Conservation (phyloP, 192 early-diverging fungal species). For the Linnemannia elongata region DNA sequence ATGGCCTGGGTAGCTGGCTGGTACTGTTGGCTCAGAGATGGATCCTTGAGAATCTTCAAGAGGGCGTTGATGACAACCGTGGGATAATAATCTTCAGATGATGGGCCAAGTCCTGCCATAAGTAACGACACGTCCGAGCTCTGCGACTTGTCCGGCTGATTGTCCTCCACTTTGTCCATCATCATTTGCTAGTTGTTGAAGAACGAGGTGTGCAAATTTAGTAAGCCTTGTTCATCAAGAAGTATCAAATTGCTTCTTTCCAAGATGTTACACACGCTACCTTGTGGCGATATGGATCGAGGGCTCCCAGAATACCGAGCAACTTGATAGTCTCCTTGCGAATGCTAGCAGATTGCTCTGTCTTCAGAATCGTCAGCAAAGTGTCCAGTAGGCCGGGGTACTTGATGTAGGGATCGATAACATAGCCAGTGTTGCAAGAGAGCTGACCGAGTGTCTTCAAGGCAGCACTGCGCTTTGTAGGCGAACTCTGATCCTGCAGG, state of each 20-base stretch:
- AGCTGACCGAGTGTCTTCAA: slow-evolving; percentile 89
- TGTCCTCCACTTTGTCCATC: slow-evolving; percentile 63
- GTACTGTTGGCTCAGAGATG: slow-evolving; percentile 85
- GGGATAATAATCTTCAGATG: slow-evolving; percentile 92
- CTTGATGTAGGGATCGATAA: slow-evolving; percentile 90
- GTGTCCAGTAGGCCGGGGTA: slow-evolving; percentile 88
- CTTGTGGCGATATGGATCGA: slow-evolving; percentile 90
- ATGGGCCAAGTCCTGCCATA: slow-evolving; percentile 80
- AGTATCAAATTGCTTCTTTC: too few species aligned
- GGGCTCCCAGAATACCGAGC: slow-evolving; percentile 93
- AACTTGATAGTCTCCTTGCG: slow-evolving; percentile 89
- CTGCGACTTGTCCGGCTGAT: slow-evolving; percentile 63
- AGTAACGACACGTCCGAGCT: slow-evolving; percentile 68
- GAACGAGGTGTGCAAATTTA: not conserved
- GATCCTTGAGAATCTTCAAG: slow-evolving; percentile 90
- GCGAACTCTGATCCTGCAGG: slow-evolving; percentile 88
- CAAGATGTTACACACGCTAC: slow-evolving; percentile 27
- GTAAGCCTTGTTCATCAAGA: not conserved
- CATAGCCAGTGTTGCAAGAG: slow-evolving; percentile 87
- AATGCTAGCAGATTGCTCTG: slow-evolving; percentile 80
- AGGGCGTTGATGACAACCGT: slow-evolving; percentile 90
- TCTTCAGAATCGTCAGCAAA: slow-evolving; percentile 85
- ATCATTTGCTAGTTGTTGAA: slow-evolving; percentile 57
- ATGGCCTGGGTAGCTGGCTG: slow-evolving; percentile 90
- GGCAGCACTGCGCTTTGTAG: slow-evolving; percentile 88